Conservation (phyloP, 208 protist genomes). For the Crithidia fasciculata region DNA sequence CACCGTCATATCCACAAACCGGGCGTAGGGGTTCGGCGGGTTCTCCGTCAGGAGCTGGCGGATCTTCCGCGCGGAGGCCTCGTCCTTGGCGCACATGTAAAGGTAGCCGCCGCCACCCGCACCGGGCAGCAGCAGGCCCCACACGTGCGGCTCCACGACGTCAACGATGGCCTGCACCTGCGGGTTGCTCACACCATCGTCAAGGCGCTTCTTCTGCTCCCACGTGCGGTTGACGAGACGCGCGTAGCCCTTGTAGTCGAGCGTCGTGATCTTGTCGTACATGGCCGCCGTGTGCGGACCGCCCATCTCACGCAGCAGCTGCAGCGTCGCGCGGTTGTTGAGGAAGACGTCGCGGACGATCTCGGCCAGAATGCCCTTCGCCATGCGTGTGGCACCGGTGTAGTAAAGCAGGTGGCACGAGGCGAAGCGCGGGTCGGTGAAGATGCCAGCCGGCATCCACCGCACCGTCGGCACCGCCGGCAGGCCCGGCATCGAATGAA, state of each 20-base stretch:
- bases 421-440: conserved; percentile 37
- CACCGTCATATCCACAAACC: conserved; percentile 62
- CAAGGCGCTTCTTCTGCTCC: conserved; percentile 62
- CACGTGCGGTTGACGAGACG: conserved; percentile 43
- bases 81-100: conserved; percentile 64
- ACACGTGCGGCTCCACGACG: conserved; percentile 44
- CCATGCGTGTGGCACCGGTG: conserved; percentile 59
- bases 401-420: conserved; percentile 63
- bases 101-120: conserved; percentile 79
- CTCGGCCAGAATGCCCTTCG: conserved; percentile 52
- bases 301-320: conserved; percentile 48
- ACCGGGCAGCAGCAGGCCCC: conserved; percentile 53
- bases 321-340: conserved; percentile 33
- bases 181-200: conserved; percentile 38
- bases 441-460: conserved; percentile 48
- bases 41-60: conserved; percentile 36
- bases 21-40: conserved; percentile 48
- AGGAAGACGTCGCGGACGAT: conserved; percentile 53
- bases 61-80: conserved; percentile 38
- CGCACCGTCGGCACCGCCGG: conserved; percentile 42
- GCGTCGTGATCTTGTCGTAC: conserved; percentile 47
- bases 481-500: conserved; percentile 40
- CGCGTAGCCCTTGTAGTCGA: conserved; percentile 46
- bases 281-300: conserved; percentile 37
- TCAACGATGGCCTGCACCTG: conserved; percentile 48